Evolutionary conservation across 1,284 basidiomycete genomes (phyloP).

Genomic region (Ceratobasidium sp.): DNA sequence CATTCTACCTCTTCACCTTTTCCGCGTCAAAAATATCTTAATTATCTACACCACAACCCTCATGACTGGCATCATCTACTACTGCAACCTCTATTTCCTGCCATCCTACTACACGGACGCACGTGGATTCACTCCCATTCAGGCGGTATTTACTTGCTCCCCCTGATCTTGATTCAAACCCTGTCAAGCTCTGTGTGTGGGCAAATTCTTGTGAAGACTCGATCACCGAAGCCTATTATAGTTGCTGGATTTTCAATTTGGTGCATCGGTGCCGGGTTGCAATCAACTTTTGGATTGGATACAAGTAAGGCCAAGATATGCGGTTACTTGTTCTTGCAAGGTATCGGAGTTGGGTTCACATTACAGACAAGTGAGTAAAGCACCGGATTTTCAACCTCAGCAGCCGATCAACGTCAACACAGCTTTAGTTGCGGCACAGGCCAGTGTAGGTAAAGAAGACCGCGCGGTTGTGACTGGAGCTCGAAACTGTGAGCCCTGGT

Average conservation of each 20-base stretch:
- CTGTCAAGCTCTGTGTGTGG: conserved; percentile 27
- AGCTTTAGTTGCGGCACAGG: conserved; percentile 36
- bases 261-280: conserved; percentile 32
- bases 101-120: conserved; percentile 37
- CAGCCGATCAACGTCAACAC: not conserved
- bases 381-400: not conserved
- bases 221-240: conserved; percentile 19
- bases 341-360: conserved; percentile 32
- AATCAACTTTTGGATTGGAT: conserved; percentile 29
- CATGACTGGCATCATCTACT: conserved; percentile 35
- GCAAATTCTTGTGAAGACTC: conserved; percentile 23
- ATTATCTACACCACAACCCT: conserved; percentile 32
- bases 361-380: conserved; percentile 29
- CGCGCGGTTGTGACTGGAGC: conserved; percentile 35
- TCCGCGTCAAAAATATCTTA: conserved; percentile 32
- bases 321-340: conserved; percentile 33
- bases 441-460: conserved; percentile 15
- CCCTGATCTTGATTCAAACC: conserved; percentile 26
- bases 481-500: conserved; percentile 36
- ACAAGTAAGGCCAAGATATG: conserved; percentile 25
- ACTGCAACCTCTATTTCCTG: conserved; percentile 38
- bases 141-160: conserved; percentile 32
- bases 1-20: conserved; percentile 30
- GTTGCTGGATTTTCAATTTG: conserved; percentile 33
- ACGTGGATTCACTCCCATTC: conserved; percentile 31